Percentiles rank a stretch among this genome's conserved stretches.
Evolutionary conservation across 441 rosid species (phyloP).

Genomic region (Kokia cookei): DNA sequence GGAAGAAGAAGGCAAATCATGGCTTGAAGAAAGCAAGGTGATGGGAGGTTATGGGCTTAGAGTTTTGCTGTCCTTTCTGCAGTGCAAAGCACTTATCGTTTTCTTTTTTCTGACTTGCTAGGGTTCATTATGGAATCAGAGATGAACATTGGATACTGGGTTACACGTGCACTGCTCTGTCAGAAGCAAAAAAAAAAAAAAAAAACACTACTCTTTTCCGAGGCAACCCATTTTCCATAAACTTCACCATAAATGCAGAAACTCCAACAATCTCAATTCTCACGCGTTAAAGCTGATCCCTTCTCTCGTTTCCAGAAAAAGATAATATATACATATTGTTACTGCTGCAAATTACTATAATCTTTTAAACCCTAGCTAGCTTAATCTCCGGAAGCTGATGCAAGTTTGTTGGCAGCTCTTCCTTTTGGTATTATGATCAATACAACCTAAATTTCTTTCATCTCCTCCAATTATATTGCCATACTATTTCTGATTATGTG

Average conservation of each 20-base stretch:
- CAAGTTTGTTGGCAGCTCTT: too few species aligned
- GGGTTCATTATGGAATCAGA: slow-evolving; percentile 26
- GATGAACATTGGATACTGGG: slow-evolving; percentile 33
- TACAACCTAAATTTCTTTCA: too few species aligned
- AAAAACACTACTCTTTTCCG: slow-evolving; percentile 25
- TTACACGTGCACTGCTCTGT: slow-evolving; percentile 44
- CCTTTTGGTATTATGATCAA: too few species aligned
- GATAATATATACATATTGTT: too few species aligned
- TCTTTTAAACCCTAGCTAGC: too few species aligned
- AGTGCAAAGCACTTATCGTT: background rate
- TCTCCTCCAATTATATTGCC: too few species aligned
- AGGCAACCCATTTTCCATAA: slow-evolving; percentile 20
- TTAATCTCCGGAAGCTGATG: too few species aligned
- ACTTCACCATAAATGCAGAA: slow-evolving; percentile 14
- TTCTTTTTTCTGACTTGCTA: slow-evolving; percentile 9
- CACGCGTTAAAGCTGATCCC: too few species aligned
- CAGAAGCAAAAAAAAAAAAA: background rate
- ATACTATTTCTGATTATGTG: too few species aligned
- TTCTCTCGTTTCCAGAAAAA: background rate
- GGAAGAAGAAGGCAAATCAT: slow-evolving; percentile 11
- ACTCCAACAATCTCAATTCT: background rate
- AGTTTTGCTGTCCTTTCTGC: slow-evolving; percentile 18
- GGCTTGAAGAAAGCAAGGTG: slow-evolving; percentile 11
- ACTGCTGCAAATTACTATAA: too few species aligned
- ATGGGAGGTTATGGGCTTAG: slow-evolving; percentile 29